Evolutionary conservation across 768 basidiomycete species (phyloP).

Genomic region (Mycena leptocephala): DNA sequence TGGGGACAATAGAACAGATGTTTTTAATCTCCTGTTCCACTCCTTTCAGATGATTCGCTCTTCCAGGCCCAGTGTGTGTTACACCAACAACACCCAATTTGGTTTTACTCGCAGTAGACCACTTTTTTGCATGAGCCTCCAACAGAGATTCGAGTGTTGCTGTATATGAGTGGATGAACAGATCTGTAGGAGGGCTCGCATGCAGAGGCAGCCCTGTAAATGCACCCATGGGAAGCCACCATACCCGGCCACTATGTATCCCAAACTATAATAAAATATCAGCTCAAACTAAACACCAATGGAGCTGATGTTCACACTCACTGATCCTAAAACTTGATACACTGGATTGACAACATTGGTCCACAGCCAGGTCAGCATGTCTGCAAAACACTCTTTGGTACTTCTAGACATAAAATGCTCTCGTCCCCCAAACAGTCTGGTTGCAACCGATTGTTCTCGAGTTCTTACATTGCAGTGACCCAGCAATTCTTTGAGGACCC

Average conservation of each 20-base stretch:
- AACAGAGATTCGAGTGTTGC: not conserved
- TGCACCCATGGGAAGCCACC: not conserved
- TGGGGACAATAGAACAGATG: not conserved
- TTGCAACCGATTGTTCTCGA: not conserved
- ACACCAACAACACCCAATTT: not conserved
- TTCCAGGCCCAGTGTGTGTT: not conserved
- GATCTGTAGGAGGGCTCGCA: not conserved
- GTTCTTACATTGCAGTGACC: not conserved
- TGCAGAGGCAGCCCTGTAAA: not conserved
- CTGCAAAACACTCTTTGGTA: not conserved
- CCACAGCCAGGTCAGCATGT: not conserved
- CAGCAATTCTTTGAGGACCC: not conserved
- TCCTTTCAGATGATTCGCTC: not conserved
- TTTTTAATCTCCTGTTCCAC: not conserved
- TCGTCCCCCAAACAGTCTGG: not conserved
- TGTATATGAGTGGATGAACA: not conserved
- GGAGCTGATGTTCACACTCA: not conserved
- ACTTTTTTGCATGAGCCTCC: not conserved
- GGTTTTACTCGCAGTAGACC: not conserved
- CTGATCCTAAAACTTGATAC: not conserved
- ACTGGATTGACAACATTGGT: not conserved
- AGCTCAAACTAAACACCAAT: no score
- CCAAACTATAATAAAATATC: not conserved
- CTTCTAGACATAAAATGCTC: not conserved
- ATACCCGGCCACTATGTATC: not conserved